Evolutionary conservation across 352 stramenopile genomes (phyloP).

Genomic region (Phytophthora hybrid): DNA sequence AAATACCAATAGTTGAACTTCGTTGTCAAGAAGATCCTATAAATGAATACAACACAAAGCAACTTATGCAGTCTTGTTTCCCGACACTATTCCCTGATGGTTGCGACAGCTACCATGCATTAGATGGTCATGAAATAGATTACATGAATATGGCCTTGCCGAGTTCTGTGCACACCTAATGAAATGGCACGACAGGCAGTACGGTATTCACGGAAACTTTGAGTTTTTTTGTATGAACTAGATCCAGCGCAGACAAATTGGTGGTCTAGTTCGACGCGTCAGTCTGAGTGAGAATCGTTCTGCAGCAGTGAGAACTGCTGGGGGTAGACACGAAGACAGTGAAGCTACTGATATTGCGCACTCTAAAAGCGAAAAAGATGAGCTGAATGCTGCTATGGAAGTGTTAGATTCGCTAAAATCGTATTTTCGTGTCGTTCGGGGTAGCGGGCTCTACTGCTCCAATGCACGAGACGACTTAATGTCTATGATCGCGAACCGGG

Average conservation of each 20-base stretch:
- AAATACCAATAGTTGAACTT: neutral
- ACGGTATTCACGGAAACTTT: constrained; percentile 26
- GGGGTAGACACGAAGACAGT: neutral
- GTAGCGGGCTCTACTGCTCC: neutral
- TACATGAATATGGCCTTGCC: constrained; percentile 19
- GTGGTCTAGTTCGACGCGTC: constrained; percentile 24
- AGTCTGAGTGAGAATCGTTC: neutral
- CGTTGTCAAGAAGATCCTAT: neutral
- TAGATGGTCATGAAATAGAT: constrained; percentile 1
- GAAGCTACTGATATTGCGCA: neutral
- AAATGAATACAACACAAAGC: constrained; percentile 29
- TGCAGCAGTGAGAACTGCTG: neutral
- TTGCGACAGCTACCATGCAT: constrained; percentile 5
- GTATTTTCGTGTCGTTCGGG: constrained; percentile 2
- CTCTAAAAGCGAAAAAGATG: neutral
- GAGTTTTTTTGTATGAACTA: constrained; percentile 30
- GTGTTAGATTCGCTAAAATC: neutral
- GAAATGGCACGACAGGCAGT: constrained; percentile 13
- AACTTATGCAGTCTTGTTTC: constrained; percentile 33
- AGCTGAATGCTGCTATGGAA: neutral
- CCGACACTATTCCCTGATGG: constrained; percentile 32
- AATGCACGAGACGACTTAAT: constrained; percentile 4
- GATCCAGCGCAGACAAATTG: constrained; percentile 34
- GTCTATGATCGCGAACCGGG: neutral
- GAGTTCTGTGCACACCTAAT: constrained; percentile 32